Evolutionary conservation across 106 monocot species (phyloP), one percentile per base, ranked within the genome.

Genomic region (Ottelia alismoides): DNA sequence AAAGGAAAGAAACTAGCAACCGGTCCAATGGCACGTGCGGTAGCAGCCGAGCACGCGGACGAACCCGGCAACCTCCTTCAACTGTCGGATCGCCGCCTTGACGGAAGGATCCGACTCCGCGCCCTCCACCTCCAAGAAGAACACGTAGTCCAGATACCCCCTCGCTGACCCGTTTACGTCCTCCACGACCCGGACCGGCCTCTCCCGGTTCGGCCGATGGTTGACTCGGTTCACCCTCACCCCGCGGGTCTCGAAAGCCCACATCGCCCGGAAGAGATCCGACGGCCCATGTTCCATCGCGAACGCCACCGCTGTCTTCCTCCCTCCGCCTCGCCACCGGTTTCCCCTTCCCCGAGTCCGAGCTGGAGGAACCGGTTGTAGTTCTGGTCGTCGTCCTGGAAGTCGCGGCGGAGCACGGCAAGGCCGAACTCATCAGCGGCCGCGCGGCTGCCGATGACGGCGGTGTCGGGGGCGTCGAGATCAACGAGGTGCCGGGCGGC

Each of bases 301-400:
- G 54, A 80, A 80, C 0, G 80, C 80, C 64, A 80, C 75, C 55
- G 64, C 75, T 6, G 80, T 72, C 68, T 80, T 80, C 23, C 56
- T 43, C 29, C 40, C 49, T 0, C 61, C 62, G 22, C 1, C 19
- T n/a, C n/a, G n/a, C n/a, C n/a, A n/a, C n/a, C n/a, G n/a, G n/a
- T n/a, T n/a, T n/a, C n/a, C n/a, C n/a, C n/a, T n/a, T n/a, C n/a
- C n/a, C n/a, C n/a, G n/a, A n/a, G 51, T n/a, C n/a, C n/a, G n/a
- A 72, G 68, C 60, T 80, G 75, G 75, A 80, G 58, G 48, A 20
- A n/a, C n/a, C n/a, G n/a, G n/a, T n/a, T n/a, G n/a, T n/a, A n/a
- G n/a, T n/a, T n/a, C n/a, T n/a, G n/a, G n/a, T n/a, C n/a, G n/a
- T n/a, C n/a, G n/a, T n/a, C n/a, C n/a, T n/a, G n/a, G n/a, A n/a